Evolutionary conservation across 305 asterid genomes (phyloP).

Genomic region (Petunia hybrid): DNA sequence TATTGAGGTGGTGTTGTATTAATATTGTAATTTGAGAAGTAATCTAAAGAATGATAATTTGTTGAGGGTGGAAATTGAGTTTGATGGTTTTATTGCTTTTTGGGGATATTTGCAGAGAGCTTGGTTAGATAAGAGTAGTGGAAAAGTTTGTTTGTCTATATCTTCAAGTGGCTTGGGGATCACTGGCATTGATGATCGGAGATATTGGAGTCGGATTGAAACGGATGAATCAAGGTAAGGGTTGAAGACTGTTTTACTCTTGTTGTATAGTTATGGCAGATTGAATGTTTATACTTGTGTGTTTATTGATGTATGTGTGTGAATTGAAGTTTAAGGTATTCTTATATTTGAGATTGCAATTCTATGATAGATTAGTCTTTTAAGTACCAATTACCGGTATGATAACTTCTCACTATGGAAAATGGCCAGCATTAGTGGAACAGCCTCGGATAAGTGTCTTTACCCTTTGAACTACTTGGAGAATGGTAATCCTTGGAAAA

Average conservation of each 20-base stretch:
- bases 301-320: not conserved
- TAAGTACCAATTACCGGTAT: not conserved
- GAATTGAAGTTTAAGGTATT: not conserved
- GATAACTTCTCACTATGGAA: not conserved
- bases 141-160: constrained; percentile 70
- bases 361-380: not conserved
- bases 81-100: constrained; percentile 30
- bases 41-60: not conserved
- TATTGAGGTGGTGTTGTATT: not conserved
- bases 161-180: constrained; percentile 76
- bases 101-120: constrained; percentile 65
- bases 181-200: constrained; percentile 90
- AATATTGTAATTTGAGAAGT: not conserved
- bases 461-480: not conserved
- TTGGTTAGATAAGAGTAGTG: constrained; percentile 87
- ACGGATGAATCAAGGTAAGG: constrained; percentile 92
- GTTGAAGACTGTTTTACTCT: not conserved
- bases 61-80: not conserved
- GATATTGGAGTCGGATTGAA: constrained; percentile 88
- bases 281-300: not conserved
- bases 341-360: not conserved
- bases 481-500: not conserved
- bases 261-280: not conserved
- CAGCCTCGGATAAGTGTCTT: not conserved
- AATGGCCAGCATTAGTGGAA: not conserved